phyloP scores from a whole-genome alignment of 2,329 filamentous ascomycete genomes.

The Colletotrichum viniferum region DNA sequence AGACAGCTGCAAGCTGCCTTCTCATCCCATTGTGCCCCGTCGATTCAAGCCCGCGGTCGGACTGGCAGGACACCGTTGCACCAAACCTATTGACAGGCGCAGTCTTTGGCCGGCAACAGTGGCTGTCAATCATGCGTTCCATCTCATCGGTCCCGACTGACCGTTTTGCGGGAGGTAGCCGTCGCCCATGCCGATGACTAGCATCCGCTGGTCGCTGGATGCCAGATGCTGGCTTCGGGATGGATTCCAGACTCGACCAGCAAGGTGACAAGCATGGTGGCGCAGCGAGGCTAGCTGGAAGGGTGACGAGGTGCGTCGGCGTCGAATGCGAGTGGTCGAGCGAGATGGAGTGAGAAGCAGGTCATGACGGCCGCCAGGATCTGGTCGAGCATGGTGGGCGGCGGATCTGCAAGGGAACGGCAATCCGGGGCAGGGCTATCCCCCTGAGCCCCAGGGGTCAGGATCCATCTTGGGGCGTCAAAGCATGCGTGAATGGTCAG shows the following conservation, averaged over 20 bases:
- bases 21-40: not conserved
- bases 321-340: not conserved
- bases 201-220: not conserved
- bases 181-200: not conserved
- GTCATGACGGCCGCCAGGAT: not conserved
- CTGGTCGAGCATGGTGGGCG: not conserved
- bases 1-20: constrained; percentile 16
- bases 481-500: not conserved
- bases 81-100: constrained; percentile 1
- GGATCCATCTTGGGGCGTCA: not conserved
- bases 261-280: not conserved
- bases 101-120: not conserved
- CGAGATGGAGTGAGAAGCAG: constrained; percentile 18
- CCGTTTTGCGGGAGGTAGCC: constrained; percentile 4
- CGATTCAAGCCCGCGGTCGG: not conserved
- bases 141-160: not conserved
- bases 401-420: constrained; percentile 14
- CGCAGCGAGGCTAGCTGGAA: not conserved
- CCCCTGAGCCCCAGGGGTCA: not conserved
- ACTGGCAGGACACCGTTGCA: not conserved
- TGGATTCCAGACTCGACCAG: not conserved
- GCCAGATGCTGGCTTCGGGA: not conserved
- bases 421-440: constrained; percentile 2
- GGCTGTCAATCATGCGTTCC: constrained; percentile 8
- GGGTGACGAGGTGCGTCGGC: not conserved